Evolutionary conservation across 1,284 basidiomycete species (phyloP), one percentile per base, ranked within the genome.

Genomic region (Laetiporus sulphureus): DNA sequence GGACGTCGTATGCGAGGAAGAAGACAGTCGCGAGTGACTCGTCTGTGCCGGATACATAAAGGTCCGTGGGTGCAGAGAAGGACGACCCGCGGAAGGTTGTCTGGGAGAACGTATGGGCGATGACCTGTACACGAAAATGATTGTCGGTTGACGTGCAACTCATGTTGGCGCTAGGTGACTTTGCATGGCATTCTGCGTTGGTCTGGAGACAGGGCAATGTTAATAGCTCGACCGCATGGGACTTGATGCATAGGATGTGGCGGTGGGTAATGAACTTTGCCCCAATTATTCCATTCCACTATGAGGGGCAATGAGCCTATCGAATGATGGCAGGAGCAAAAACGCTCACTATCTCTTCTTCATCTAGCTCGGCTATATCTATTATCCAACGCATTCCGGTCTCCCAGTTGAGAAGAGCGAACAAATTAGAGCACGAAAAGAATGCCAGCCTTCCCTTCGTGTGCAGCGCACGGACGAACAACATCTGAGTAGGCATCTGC

Each of bases 201-300:
- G 25, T 27, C 13, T 35, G 20, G 20, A 13, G 7, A 18, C 10
- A 48, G 11, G 40, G 42, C 3, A 68, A 46, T 0, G 66, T 63
- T 46, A 71, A 69, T 3, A 76, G 57, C 46, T 79, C 74, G 19
- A 80, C 51, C 1, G 73, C 68, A 7, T 68, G 70, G 2, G 65
- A 59, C 44, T 69, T 73, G 48, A 78, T 66, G 21, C 72, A 65
- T 11, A 80, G 54, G 12, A 80, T 45, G 24, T 61, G 54, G 38
- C 71, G 69, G 0, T 63, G 57, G 0, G 68, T 73, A 23, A 75
- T 61, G 36, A 77, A 66, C n/a, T 61, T 65, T 11, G 73, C 46
- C 5, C 62, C 65, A 3, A 72, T 58, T 6, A 77, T 61, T 1
- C 67, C 69, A 42, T 75, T 74, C 67, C 71, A 75, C 77, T 80